phyloP scores from a whole-genome alignment of 106 monocot species.

The Allium sativum region DNA sequence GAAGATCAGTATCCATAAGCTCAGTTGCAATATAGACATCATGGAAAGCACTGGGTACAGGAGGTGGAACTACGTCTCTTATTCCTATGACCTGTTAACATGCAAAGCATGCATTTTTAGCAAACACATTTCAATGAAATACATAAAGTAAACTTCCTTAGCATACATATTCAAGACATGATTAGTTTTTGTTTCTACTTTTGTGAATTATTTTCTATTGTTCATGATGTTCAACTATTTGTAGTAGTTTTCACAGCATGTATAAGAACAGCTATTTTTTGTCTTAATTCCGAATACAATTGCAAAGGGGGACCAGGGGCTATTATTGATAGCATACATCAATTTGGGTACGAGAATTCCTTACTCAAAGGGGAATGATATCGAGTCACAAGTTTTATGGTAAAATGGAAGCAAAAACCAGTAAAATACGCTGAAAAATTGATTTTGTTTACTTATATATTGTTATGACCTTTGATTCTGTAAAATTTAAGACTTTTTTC shows the following conservation, averaged over 20 bases:
- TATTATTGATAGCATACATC: too few species aligned
- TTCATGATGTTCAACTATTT: too few species aligned
- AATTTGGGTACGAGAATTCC: too few species aligned
- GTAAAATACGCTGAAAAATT: too few species aligned
- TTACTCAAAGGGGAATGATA: too few species aligned
- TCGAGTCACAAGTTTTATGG: too few species aligned
- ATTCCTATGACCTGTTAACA: constrained; percentile 22
- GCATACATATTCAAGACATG: not conserved
- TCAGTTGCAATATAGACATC: constrained; percentile 33
- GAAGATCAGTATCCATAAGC: constrained; percentile 32
- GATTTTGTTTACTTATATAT: too few species aligned
- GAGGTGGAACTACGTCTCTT: constrained; percentile 23
- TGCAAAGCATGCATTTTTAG: not conserved
- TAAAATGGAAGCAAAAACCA: too few species aligned
- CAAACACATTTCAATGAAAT: not conserved
- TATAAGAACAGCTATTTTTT: too few species aligned
- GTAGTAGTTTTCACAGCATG: too few species aligned
- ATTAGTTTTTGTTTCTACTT: not conserved
- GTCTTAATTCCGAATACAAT: not conserved
- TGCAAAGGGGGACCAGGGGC: not conserved
- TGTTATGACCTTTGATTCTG: too few species aligned
- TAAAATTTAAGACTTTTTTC: too few species aligned
- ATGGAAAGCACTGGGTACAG: constrained; percentile 16
- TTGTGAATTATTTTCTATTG: not conserved
- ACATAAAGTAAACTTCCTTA: not conserved